These are phyloP conservation scores for Aspergillus aculeatus DNA, from an alignment of 2,329 filamentous ascomycete species.

Conservation along the genomic window DNA sequence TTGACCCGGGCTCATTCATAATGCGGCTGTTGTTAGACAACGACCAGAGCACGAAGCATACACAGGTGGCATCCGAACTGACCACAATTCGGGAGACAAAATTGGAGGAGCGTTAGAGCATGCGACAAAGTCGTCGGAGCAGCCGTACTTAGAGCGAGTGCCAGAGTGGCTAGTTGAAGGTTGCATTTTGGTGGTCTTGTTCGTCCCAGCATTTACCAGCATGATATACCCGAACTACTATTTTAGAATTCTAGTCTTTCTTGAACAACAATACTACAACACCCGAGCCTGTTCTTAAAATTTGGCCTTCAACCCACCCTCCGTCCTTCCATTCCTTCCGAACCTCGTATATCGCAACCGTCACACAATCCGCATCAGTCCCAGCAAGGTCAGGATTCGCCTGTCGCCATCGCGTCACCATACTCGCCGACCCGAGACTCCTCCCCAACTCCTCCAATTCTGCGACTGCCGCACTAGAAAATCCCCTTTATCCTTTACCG, in stretches of 20 bases:
- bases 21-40: constrained; percentile 11
- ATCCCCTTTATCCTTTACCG: neutral
- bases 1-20: constrained; percentile 10
- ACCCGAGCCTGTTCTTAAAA: neutral
- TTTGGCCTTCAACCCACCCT: neutral
- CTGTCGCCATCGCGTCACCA: constrained; percentile 45
- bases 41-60: neutral
- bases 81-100: neutral
- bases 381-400: constrained; percentile 37
- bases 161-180: no score
- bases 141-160: neutral
- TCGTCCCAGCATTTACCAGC: neutral
- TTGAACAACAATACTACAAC: neutral
- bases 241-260: neutral
- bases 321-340: neutral
- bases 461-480: constrained; percentile 11
- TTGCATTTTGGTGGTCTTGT: neutral
- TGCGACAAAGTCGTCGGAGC: neutral
- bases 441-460: constrained; percentile 23
- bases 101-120: neutral
- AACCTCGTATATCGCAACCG: neutral
- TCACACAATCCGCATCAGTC: constrained; percentile 36
- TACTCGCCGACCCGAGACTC: constrained; percentile 37
- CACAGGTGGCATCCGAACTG: constrained; percentile 4
- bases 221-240: neutral